Percentiles rank a stretch among this genome's conserved stretches.
Conservation (phyloP, 192 early-diverging fungal species). For the Linnemannia schmuckeri region DNA sequence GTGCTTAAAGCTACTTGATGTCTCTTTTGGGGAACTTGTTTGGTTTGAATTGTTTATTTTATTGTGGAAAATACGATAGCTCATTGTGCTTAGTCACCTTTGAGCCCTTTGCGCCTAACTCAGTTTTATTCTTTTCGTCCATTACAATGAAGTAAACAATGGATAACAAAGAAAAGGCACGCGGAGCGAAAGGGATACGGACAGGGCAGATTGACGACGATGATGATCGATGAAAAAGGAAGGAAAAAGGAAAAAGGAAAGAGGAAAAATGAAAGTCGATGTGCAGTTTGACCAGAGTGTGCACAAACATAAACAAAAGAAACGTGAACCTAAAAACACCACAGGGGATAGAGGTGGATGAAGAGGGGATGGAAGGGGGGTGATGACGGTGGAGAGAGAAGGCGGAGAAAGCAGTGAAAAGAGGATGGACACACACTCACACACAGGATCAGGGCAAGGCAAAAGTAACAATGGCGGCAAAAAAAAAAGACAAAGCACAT, state of each 20-base stretch:
- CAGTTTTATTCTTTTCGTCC: neutral
- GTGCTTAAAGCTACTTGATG: neutral
- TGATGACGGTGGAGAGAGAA: neutral
- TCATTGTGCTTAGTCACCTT: constrained; percentile 2
- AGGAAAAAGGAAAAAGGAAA: too few species aligned
- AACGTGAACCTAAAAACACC: neutral
- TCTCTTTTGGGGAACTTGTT: neutral
- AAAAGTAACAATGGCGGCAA: neutral
- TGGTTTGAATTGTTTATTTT: neutral
- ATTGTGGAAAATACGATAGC: neutral
- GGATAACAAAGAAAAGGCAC: neutral
- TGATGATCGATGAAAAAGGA: neutral
- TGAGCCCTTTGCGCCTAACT: neutral
- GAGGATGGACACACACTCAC: neutral
- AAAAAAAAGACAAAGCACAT: neutral
- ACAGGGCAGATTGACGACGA: neutral
- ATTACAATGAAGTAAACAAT: neutral
- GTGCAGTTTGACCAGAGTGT: neutral
- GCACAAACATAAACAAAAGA: neutral
- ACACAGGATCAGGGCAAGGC: neutral
- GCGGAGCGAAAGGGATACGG: neutral
- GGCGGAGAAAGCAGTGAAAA: neutral
- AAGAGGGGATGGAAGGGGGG: neutral
- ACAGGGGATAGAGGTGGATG: neutral
- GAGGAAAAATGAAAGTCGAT: neutral